A percentile compares a stretch with the other conserved stretches of the same genome.
These are phyloP conservation scores for Jasminum sambac DNA, from an alignment of 257 asterid genomes.

Conservation along the genomic window DNA sequence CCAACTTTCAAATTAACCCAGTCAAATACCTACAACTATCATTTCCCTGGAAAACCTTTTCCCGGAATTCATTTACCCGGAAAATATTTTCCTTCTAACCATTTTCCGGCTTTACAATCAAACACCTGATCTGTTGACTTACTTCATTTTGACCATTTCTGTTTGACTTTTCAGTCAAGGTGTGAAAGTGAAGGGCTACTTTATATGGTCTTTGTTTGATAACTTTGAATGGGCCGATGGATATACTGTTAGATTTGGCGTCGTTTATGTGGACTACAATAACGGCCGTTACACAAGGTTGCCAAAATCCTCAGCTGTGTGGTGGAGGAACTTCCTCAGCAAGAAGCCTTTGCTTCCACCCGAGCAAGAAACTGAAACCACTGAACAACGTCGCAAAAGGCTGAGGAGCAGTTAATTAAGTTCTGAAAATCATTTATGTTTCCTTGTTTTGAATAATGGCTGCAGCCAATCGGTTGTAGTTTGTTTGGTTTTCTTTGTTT, in stretches of 20 bases:
- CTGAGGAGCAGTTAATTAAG: background rate
- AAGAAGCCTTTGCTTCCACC: background rate
- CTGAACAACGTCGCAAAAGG: background rate
- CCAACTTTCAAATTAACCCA: no score
- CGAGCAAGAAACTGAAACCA: background rate
- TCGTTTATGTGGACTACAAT: constrained; percentile 33
- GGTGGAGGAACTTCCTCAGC: constrained; percentile 41
- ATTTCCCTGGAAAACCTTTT: no score
- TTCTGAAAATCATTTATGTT: background rate
- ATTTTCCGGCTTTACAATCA: no score
- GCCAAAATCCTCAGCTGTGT: constrained; percentile 43
- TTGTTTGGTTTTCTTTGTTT: background rate
- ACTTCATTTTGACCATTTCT: background rate
- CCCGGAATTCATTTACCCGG: no score
- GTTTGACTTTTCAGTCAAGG: constrained; percentile 20
- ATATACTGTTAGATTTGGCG: constrained; percentile 39
- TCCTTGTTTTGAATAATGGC: background rate
- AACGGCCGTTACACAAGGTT: constrained; percentile 31
- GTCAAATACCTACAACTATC: no score
- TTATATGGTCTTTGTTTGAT: constrained; percentile 55
- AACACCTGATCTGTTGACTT: background rate
- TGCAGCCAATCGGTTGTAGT: background rate
- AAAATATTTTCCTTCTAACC: no score
- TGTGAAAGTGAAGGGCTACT: constrained; percentile 49
- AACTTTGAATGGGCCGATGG: constrained; percentile 50